phyloP scores from a whole-genome alignment of 495 filamentous ascomycete genomes.

The Ramalina intermedia region DNA sequence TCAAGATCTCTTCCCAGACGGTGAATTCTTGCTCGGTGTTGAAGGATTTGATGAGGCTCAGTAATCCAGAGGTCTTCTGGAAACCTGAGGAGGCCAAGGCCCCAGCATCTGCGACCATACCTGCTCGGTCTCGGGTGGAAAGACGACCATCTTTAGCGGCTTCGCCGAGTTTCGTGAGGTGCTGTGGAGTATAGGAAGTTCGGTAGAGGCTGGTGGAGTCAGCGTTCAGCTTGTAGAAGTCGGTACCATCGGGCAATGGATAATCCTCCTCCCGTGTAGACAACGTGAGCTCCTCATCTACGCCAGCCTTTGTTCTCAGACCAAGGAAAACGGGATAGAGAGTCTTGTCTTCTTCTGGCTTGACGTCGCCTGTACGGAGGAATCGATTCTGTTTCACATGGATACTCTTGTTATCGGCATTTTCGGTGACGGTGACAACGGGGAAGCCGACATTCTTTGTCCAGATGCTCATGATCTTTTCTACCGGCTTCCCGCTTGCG shows the following conservation, averaged over 20 bases:
- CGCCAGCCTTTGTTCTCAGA: conserved; percentile 41
- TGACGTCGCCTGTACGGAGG: conserved; percentile 50
- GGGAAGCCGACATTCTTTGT: conserved; percentile 56
- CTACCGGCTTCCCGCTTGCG: conserved; percentile 81
- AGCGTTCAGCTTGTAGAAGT: conserved; percentile 57
- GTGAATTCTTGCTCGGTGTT: conserved; percentile 74
- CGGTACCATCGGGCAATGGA: conserved; percentile 38
- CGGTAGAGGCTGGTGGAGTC: conserved; percentile 53
- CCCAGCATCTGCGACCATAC: conserved; percentile 91
- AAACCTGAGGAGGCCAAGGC: conserved; percentile 82
- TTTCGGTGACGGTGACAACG: conserved; percentile 47
- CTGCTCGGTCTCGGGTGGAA: conserved; percentile 82
- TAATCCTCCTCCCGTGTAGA: conserved; percentile 61
- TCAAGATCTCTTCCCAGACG: conserved; percentile 85
- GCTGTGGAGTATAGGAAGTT: conserved; percentile 46
- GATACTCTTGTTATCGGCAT: conserved; percentile 28
- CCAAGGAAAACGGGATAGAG: conserved; percentile 49
- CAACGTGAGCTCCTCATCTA: conserved; percentile 47
- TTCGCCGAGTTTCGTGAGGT: conserved; percentile 47
- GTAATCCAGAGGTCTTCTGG: conserved; percentile 78
- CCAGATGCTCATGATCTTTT: conserved; percentile 57
- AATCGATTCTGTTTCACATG: conserved; percentile 54
- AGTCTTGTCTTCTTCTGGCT: conserved; percentile 58
- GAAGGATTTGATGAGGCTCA: conserved; percentile 76
- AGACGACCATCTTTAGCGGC: conserved; percentile 77